These are phyloP conservation scores for Telopea speciosissima DNA, from an alignment of 177 flowering plant species.

Conservation along the genomic window DNA sequence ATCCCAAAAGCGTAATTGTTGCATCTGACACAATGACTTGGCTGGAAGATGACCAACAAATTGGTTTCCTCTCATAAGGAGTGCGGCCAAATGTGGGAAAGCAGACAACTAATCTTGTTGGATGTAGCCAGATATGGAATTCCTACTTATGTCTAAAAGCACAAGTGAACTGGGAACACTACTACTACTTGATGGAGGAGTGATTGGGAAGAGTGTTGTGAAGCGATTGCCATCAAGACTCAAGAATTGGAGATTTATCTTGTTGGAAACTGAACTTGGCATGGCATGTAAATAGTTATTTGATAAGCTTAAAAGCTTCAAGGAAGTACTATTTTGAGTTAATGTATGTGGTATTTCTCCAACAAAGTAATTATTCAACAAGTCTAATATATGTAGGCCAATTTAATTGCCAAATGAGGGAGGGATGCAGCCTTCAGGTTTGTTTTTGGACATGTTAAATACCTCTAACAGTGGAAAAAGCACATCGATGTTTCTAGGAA, in stretches of 20 bases:
- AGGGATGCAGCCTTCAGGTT: neutral
- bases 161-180: conserved; percentile 1
- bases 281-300: conserved; percentile 5
- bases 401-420: neutral
- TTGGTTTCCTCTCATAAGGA: too few relatives aligned
- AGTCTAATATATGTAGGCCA: neutral
- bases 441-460: neutral
- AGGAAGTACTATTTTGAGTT: neutral
- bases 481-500: neutral
- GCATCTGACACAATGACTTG: neutral
- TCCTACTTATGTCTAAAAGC: conserved; percentile 5
- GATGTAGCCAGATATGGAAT: conserved; percentile 4
- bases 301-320: conserved; percentile 7
- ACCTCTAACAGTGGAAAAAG: neutral
- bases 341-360: conserved; percentile 1
- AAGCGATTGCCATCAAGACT: neutral
- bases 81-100: neutral
- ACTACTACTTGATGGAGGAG: too few relatives aligned
- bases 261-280: neutral
- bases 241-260: neutral
- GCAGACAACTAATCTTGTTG: conserved; percentile 6
- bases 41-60: conserved; percentile 5
- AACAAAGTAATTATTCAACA: neutral
- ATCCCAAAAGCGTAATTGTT: neutral
- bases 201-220: neutral